Percentiles rank a stretch among this genome's conserved stretches.
These are phyloP conservation scores for Angomonas ambiguus DNA, from an alignment of 208 protist genomes.

Conservation along the genomic window DNA sequence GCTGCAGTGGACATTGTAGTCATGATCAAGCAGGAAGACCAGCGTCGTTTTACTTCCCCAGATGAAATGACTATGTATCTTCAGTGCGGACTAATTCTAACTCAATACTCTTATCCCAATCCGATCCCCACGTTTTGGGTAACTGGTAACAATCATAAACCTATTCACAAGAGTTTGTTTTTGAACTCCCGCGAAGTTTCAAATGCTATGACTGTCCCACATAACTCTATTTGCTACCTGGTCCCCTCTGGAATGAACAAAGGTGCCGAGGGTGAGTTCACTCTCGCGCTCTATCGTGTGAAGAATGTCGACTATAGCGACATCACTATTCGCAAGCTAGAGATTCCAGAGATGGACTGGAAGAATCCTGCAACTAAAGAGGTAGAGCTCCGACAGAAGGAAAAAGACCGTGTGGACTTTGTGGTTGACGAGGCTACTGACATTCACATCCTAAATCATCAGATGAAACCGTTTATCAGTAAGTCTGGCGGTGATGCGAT, in stretches of 20 bases:
- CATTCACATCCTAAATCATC: constrained; percentile 62
- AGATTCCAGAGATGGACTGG: constrained; percentile 39
- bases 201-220: constrained; percentile 47
- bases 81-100: constrained; percentile 61
- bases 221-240: constrained; percentile 61
- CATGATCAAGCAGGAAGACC: constrained; percentile 57
- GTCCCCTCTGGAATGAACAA: constrained; percentile 67
- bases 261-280: constrained; percentile 35
- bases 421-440: constrained; percentile 63
- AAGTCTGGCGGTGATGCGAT: constrained; percentile 58
- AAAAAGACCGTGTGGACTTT: constrained; percentile 75
- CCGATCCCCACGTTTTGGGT: constrained; percentile 55
- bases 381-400: constrained; percentile 28
- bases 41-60: constrained; percentile 43
- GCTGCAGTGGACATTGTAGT: constrained; percentile 27
- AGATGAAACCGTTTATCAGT: constrained; percentile 48
- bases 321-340: constrained; percentile 35
- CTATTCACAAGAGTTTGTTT: constrained; percentile 66
- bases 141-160: constrained; percentile 64
- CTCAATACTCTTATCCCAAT: constrained; percentile 23
- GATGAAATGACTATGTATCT: constrained; percentile 44
- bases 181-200: constrained; percentile 70
- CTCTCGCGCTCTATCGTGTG: constrained; percentile 44
- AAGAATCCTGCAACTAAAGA: constrained; percentile 28
- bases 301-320: constrained; percentile 33